phyloP scores from a whole-genome alignment of 2,329 filamentous ascomycete species.

The Arthrobotrys conoides region DNA sequence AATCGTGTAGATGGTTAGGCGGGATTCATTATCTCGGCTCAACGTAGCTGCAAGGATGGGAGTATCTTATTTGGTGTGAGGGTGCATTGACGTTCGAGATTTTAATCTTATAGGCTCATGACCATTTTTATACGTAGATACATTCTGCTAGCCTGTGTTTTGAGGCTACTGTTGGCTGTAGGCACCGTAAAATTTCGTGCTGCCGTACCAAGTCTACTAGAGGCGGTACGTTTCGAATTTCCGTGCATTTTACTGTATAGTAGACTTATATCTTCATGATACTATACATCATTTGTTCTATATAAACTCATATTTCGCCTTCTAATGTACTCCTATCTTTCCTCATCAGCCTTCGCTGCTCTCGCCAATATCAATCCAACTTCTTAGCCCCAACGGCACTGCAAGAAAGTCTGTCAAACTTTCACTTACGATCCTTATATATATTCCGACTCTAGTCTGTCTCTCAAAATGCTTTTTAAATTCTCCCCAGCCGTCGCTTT shows the following conservation, averaged over 20 bases:
- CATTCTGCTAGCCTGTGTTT: too few relatives aligned
- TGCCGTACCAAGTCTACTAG: background rate
- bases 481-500: background rate
- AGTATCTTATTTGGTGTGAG: background rate
- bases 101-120: too few relatives aligned
- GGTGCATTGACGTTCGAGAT: too few relatives aligned
- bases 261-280: background rate
- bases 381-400: constrained; percentile 18
- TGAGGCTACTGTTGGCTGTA: too few relatives aligned
- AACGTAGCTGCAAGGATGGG: background rate
- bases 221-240: too few relatives aligned
- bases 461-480: constrained; percentile 15
- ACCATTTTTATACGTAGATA: too few relatives aligned
- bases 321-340: background rate
- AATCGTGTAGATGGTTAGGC: background rate
- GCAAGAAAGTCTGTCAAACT: constrained; percentile 11
- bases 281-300: background rate
- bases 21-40: background rate
- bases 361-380: background rate
- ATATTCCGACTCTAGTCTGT: background rate
- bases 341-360: background rate
- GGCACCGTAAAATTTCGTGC: background rate
- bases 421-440: constrained; percentile 10
- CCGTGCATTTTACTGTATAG: too few relatives aligned
- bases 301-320: background rate